Conservation (phyloP, 2,329 filamentous ascomycete genomes). For the Knufia petricola region DNA sequence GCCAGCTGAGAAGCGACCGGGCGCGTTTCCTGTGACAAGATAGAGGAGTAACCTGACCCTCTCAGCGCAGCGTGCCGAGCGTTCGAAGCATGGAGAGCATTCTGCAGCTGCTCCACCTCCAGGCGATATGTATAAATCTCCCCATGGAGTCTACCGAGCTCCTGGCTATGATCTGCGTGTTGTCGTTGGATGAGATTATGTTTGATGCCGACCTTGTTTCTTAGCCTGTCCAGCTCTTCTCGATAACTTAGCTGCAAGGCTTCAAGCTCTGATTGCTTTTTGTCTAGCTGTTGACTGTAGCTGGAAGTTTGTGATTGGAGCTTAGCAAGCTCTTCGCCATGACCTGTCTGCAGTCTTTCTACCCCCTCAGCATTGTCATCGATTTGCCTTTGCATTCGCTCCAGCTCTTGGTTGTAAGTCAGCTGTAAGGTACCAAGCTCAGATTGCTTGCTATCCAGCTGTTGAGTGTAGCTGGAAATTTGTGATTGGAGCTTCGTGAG, state of each 20-base stretch:
- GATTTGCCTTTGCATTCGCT: background rate
- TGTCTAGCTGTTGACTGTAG: background rate
- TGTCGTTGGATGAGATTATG: background rate
- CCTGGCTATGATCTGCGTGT: background rate
- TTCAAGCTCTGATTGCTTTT: constrained; percentile 1
- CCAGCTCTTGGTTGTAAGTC: background rate
- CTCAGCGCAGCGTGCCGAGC: background rate
- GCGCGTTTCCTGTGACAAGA: constrained; percentile 22
- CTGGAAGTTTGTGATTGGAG: background rate
- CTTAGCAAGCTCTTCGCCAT: background rate
- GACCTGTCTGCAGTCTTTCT: background rate
- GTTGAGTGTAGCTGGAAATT: background rate
- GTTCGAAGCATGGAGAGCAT: background rate
- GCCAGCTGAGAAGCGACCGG: constrained; percentile 15
- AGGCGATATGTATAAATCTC: background rate
- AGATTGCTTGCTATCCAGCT: background rate
- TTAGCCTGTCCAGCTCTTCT: background rate
- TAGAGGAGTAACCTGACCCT: constrained; percentile 23
- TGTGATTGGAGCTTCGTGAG: background rate
- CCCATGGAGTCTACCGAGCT: background rate
- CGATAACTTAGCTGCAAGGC: background rate
- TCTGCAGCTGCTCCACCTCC: background rate
- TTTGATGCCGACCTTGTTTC: background rate
- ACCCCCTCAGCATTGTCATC: background rate
- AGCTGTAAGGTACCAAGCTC: background rate